Evolutionary conservation across 1,284 basidiomycete genomes (phyloP).

Genomic region (Tilletia setariae): DNA sequence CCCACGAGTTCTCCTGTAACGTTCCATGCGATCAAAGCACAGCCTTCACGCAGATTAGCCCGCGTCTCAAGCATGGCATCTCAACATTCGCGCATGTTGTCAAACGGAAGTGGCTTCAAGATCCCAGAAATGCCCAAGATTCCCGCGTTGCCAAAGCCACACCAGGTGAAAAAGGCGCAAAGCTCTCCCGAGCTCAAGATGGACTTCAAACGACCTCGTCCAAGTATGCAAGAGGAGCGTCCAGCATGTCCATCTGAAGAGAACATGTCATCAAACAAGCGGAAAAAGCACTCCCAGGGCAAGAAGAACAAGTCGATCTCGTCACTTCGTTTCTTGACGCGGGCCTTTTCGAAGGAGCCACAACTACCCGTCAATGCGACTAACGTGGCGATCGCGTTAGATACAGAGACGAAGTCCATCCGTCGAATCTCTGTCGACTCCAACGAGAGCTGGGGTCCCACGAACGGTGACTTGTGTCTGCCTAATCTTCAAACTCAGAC

Average conservation of each 20-base stretch:
- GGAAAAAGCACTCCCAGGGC: neutral
- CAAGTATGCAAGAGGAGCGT: neutral
- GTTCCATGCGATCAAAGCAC: neutral
- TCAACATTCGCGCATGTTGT: neutral
- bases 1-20: neutral
- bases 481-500: neutral
- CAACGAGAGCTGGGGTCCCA: neutral
- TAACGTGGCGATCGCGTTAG: neutral
- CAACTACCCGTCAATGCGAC: neutral
- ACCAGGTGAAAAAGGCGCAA: neutral
- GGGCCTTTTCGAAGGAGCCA: neutral
- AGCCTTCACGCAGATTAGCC: neutral
- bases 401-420: neutral
- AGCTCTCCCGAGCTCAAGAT: neutral
- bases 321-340: neutral
- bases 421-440: neutral
- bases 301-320: neutral
- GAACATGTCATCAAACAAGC: neutral
- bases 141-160: neutral
- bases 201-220: neutral
- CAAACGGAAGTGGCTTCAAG: neutral
- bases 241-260: neutral
- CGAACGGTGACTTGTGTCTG: neutral
- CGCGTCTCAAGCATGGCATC: neutral
- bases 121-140: neutral